Evolutionary conservation across 139 green algal genomes (phyloP).

Genomic region (Chlorella vulgaris): DNA sequence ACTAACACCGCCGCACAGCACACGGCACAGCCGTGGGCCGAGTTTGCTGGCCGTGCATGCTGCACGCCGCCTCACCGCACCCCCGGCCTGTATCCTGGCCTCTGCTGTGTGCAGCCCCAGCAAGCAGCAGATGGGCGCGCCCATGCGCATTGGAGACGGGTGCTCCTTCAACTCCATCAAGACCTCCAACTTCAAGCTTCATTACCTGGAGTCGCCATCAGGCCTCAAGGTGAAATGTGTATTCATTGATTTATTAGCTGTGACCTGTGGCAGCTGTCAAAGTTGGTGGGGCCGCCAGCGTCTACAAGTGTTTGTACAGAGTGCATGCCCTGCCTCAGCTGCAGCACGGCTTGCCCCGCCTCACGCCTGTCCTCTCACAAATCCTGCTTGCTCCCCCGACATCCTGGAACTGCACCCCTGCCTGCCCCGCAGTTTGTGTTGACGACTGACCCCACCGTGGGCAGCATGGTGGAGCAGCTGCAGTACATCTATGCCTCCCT

Average conservation of each 20-base stretch:
- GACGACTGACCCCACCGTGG: constrained; percentile 72
- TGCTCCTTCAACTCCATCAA: constrained; percentile 83
- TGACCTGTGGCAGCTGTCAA: too few species aligned
- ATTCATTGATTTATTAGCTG: not conserved
- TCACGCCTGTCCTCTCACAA: not conserved
- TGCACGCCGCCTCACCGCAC: too few species aligned
- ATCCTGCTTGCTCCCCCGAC: not conserved
- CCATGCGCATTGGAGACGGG: constrained; percentile 73
- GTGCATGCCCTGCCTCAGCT: too few species aligned
- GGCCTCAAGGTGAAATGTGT: constrained; percentile 77
- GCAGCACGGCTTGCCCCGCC: not conserved
- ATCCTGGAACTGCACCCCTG: not conserved
- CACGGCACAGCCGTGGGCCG: too few species aligned
- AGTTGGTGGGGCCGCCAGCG: too few species aligned
- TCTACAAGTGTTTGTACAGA: too few species aligned
- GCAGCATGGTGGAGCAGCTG: constrained; percentile 75
- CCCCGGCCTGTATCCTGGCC: not conserved
- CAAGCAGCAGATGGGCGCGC: constrained; percentile 77
- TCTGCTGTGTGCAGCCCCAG: constrained; percentile 45
- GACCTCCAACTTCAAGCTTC: constrained; percentile 93
- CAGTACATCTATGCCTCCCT: constrained; percentile 78
- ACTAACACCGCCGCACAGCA: too few species aligned
- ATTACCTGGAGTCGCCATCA: constrained; percentile 90
- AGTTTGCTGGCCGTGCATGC: too few species aligned
- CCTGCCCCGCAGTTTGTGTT: constrained; percentile 75